Percentiles rank a stretch among this genome's conserved stretches.
Conservation (phyloP, 2,329 filamentous ascomycete genomes). For the Botrytis cinerea region DNA sequence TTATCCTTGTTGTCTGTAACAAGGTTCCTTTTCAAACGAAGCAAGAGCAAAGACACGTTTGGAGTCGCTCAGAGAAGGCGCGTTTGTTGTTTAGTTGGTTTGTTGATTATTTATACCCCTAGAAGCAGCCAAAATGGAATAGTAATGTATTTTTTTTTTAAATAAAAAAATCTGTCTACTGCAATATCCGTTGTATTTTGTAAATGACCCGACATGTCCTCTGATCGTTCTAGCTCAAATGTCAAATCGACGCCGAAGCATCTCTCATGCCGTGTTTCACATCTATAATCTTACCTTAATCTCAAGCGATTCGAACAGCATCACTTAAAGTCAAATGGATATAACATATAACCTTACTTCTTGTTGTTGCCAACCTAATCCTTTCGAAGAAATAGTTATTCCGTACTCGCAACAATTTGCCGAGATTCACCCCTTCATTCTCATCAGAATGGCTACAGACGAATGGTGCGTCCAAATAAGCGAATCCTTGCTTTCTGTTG, state of each 20-base stretch:
- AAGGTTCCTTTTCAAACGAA: neutral
- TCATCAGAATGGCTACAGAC: neutral
- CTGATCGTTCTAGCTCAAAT: neutral
- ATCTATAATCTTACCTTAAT: neutral
- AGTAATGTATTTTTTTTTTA: too few relatives aligned
- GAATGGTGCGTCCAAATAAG: neutral
- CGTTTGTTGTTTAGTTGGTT: too few relatives aligned
- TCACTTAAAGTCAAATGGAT: neutral
- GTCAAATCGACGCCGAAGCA: too few relatives aligned
- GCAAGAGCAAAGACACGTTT: neutral
- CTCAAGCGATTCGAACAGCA: neutral
- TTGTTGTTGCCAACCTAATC: too few relatives aligned
- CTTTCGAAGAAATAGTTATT: neutral
- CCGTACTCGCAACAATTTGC: neutral
- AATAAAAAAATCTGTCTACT: too few relatives aligned
- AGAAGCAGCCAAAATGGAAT: neutral
- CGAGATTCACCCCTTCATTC: neutral
- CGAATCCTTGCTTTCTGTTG: neutral
- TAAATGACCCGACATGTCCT: neutral
- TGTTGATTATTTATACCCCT: neutral
- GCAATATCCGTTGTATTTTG: neutral
- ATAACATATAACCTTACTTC: neutral
- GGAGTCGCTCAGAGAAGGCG: neutral
- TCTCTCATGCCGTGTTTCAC: neutral
- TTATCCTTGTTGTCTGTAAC: slow-evolving; percentile 43